Evolutionary conservation across 1,284 basidiomycete genomes (phyloP).

Genomic region (Stygiomarasmius scandens): DNA sequence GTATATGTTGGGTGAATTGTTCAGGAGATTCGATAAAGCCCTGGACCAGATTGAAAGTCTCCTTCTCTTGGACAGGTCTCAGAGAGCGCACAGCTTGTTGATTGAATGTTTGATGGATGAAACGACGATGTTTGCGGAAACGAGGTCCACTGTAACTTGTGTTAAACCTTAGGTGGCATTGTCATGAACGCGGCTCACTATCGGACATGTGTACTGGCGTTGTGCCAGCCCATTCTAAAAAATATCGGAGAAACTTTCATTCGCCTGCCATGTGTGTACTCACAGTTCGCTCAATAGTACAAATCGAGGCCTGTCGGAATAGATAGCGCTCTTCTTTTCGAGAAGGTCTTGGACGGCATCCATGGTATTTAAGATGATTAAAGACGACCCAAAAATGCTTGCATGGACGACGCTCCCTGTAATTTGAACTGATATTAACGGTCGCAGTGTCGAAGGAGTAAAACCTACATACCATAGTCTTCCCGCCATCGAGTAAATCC

Average conservation of each 20-base stretch:
- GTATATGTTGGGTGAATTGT: constrained; percentile 42
- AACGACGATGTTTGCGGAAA: constrained; percentile 52
- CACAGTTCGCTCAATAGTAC: constrained; percentile 50
- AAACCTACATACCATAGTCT: constrained; percentile 11
- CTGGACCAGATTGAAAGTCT: constrained; percentile 40
- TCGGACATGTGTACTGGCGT: constrained; percentile 44
- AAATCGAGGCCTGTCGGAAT: constrained; percentile 52
- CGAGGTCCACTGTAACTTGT: constrained; percentile 42
- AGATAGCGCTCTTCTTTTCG: constrained; percentile 49
- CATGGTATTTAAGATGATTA: constrained; percentile 45
- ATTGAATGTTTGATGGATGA: constrained; percentile 51
- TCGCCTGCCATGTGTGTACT: too few species aligned
- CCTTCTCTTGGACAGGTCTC: constrained; percentile 43
- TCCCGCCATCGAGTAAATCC: constrained; percentile 11
- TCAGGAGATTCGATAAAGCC: constrained; percentile 41
- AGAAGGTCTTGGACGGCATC: constrained; percentile 46
- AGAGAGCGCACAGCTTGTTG: constrained; percentile 40
- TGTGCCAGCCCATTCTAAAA: constrained; percentile 48
- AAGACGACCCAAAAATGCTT: constrained; percentile 41
- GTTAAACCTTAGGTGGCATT: constrained; percentile 4
- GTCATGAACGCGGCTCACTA: constrained; percentile 34
- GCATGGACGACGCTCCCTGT: constrained; percentile 46
- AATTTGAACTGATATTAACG: background rate
- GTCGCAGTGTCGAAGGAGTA: background rate
- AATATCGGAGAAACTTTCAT: background rate